A percentile compares a stretch with the other conserved stretches of the same genome.
Evolutionary conservation across 768 basidiomycete species (phyloP).

Genomic region (Rickenella mellea): DNA sequence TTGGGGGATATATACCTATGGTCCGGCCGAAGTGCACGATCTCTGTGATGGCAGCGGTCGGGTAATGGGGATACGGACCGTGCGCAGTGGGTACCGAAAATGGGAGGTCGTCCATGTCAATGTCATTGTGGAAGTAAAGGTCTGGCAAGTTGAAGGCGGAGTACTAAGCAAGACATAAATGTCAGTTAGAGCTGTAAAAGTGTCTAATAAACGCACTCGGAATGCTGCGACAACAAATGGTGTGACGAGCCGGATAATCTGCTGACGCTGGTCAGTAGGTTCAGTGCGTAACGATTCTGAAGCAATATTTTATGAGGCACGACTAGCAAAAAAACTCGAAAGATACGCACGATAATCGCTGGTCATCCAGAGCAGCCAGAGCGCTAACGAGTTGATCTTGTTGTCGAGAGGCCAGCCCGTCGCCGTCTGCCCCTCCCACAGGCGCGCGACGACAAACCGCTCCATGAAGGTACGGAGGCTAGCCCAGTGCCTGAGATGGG

Average conservation of each 20-base stretch:
- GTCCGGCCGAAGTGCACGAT: constrained; percentile 12
- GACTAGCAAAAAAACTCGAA: constrained; percentile 1
- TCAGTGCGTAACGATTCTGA: constrained; percentile 22
- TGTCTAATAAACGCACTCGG: neutral
- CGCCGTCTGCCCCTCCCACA: constrained; percentile 30
- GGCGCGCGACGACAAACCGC: constrained; percentile 31
- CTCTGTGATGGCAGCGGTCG: neutral
- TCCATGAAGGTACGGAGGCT: constrained; percentile 38
- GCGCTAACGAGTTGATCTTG: constrained; percentile 35
- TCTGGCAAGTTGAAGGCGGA: no score
- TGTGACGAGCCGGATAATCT: constrained; percentile 13
- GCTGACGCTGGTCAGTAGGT: constrained; percentile 14
- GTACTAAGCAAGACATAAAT: no score
- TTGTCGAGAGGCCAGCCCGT: constrained; percentile 54
- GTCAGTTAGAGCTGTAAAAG: constrained; percentile 1
- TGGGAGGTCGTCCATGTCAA: constrained; percentile 24
- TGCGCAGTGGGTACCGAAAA: constrained; percentile 27
- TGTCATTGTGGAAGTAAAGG: no score
- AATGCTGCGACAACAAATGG: neutral
- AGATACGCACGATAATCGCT: constrained; percentile 36
- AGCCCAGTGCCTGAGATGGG: constrained; percentile 40
- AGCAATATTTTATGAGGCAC: neutral
- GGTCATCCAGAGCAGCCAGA: constrained; percentile 61
- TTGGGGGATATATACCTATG: constrained; percentile 14
- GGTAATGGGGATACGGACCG: constrained; percentile 40